Conservation (phyloP, 2,329 filamentous ascomycete genomes). For the Laburnicola sp. region DNA sequence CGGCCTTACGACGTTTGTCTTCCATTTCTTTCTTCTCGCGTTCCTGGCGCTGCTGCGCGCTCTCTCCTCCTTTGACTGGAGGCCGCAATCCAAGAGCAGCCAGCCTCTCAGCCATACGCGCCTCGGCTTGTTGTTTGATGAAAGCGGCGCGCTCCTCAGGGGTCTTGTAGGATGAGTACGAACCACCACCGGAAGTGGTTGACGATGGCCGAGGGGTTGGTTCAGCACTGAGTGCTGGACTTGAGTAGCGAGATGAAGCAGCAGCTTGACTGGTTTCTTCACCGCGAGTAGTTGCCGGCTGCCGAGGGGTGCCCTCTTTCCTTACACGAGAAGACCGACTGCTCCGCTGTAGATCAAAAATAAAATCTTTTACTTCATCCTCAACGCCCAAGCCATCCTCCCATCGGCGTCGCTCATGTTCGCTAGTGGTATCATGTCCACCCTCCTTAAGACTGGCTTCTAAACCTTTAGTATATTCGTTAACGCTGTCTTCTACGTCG, state of each 20-base stretch:
- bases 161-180: slow-evolving; percentile 83
- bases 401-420: slow-evolving; percentile 92
- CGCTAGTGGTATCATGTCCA: slow-evolving; percentile 71
- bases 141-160: slow-evolving; percentile 93
- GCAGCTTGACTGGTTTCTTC: slow-evolving; percentile 37
- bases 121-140: slow-evolving; percentile 95
- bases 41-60: slow-evolving; percentile 79
- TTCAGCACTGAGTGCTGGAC: slow-evolving; percentile 49
- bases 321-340: slow-evolving; percentile 75
- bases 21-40: slow-evolving; percentile 86
- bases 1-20: slow-evolving; percentile 82
- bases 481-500: slow-evolving; percentile 94
- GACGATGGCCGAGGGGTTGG: slow-evolving; percentile 60
- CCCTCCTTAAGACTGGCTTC: slow-evolving; percentile 87
- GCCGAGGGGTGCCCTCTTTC: slow-evolving; percentile 56
- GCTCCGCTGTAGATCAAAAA: slow-evolving; percentile 89
- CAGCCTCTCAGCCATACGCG: slow-evolving; percentile 93
- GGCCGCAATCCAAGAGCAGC: slow-evolving; percentile 91
- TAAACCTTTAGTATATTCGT: slow-evolving; percentile 80
- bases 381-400: slow-evolving; percentile 95
- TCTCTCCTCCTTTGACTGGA: slow-evolving; percentile 77
- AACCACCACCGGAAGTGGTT: slow-evolving; percentile 60
- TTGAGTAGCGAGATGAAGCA: slow-evolving; percentile 53
- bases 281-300: slow-evolving; percentile 47
- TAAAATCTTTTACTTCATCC: slow-evolving; percentile 95